These are phyloP conservation scores for Lyophyllum atratum DNA, from an alignment of 768 basidiomycete genomes.

Conservation along the genomic window DNA sequence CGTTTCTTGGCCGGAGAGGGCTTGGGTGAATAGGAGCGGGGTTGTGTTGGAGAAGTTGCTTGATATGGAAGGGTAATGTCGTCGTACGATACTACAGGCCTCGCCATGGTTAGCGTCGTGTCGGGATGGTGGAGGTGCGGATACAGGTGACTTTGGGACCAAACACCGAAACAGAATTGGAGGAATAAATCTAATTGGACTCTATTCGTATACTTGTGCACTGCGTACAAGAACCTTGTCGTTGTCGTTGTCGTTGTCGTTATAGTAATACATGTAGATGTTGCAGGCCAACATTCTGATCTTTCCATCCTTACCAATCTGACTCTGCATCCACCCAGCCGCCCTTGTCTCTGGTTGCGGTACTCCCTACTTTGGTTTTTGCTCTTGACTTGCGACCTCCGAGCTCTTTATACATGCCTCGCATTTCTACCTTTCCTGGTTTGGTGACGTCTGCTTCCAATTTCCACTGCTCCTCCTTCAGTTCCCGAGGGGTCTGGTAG, in stretches of 20 bases:
- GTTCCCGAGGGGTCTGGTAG: slow-evolving; percentile 76
- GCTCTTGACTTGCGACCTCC: slow-evolving; percentile 78
- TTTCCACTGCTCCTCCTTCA: slow-evolving; percentile 78
- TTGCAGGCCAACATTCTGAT: neutral
- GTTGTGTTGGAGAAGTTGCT: slow-evolving; percentile 18
- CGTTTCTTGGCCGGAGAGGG: slow-evolving; percentile 58
- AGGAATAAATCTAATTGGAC: no score
- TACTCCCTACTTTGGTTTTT: slow-evolving; percentile 75
- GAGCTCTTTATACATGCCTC: slow-evolving; percentile 89
- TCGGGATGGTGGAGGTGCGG: neutral
- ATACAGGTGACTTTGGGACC: neutral
- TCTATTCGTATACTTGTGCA: no score
- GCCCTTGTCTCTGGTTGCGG: slow-evolving; percentile 71
- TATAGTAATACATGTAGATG: neutral
- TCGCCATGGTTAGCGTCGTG: slow-evolving; percentile 12
- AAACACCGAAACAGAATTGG: no score
- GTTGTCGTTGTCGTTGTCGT: no score
- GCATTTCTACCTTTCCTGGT: slow-evolving; percentile 83
- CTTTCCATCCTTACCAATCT: slow-evolving; percentile 24
- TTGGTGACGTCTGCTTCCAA: slow-evolving; percentile 50
- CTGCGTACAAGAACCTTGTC: no score
- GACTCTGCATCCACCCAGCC: slow-evolving; percentile 59
- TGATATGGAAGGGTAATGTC: slow-evolving; percentile 55
- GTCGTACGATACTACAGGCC: slow-evolving; percentile 62
- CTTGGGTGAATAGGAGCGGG: slow-evolving; percentile 12